Evolutionary conservation across 805 yeast species (phyloP).

Genomic region (Candida corydali): DNA sequence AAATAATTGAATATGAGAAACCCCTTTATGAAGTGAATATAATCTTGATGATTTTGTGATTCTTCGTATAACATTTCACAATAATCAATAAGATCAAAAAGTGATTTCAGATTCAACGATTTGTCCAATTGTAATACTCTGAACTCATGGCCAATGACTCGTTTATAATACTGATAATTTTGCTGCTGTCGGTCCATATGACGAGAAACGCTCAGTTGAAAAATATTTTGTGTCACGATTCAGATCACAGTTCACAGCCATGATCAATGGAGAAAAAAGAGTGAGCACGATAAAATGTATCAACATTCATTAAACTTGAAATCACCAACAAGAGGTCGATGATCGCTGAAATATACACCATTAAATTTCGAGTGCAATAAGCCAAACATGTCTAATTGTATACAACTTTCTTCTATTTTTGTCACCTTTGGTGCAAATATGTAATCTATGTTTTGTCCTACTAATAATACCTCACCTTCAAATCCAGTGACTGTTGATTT

Average conservation of each 20-base stretch:
- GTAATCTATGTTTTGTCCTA: constrained; percentile 29
- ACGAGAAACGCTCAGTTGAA: background rate
- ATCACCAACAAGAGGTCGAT: constrained; percentile 32
- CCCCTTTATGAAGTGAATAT: constrained; percentile 29
- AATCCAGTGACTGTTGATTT: constrained; percentile 31
- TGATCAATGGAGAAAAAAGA: too few species aligned
- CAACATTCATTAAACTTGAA: constrained; percentile 8
- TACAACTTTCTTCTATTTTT: constrained; percentile 7
- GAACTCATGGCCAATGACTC: constrained; percentile 31
- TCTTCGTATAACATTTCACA: constrained; percentile 36
- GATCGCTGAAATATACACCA: constrained; percentile 32
- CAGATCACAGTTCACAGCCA: too few species aligned
- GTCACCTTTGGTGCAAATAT: constrained; percentile 26
- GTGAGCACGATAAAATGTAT: background rate
- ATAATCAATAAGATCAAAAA: constrained; percentile 39
- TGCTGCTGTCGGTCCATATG: constrained; percentile 9
- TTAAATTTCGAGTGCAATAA: constrained; percentile 30
- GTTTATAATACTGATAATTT: constrained; percentile 17
- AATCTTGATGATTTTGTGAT: constrained; percentile 11
- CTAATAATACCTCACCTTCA: constrained; percentile 19
- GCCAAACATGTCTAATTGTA: constrained; percentile 23
- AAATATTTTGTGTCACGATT: background rate
- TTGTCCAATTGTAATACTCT: constrained; percentile 33
- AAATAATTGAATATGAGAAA: constrained; percentile 40
- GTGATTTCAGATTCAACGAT: constrained; percentile 24